These are phyloP conservation scores for Phytophthora capsici DNA, from an alignment of 352 stramenopile species.

Conservation along the genomic window DNA sequence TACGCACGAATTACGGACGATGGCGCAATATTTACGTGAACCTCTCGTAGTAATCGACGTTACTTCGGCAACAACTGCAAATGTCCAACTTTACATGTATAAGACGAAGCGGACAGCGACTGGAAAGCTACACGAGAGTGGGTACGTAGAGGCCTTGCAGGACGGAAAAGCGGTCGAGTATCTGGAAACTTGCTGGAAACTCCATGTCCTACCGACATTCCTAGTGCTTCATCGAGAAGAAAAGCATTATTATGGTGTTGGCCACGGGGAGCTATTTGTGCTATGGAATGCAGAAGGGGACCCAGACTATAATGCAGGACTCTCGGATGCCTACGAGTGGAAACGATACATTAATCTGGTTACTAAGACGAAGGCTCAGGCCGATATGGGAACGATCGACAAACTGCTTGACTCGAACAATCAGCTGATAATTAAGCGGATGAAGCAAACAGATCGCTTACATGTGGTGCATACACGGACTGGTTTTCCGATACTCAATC, in stretches of 20 bases:
- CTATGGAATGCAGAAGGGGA: conserved; percentile 7
- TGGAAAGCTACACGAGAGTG: conserved; percentile 3
- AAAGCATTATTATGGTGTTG: conserved; percentile 2
- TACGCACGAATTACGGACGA: not conserved
- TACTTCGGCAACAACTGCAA: not conserved
- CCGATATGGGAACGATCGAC: not conserved
- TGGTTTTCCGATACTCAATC: not conserved
- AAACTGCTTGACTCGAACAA: not conserved
- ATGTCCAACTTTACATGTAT: not conserved
- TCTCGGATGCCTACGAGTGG: not conserved
- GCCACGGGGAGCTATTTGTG: conserved; percentile 5
- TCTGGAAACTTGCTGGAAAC: not conserved
- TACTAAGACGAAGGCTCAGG: not conserved
- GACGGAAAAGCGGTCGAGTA: conserved; percentile 1
- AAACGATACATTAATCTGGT: not conserved
- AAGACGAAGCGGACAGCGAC: not conserved
- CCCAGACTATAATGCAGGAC: not conserved
- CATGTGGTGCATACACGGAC: not conserved
- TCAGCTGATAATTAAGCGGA: not conserved
- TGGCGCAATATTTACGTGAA: not conserved
- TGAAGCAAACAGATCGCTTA: not conserved
- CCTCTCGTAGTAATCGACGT: not conserved
- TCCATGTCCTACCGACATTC: conserved; percentile 4
- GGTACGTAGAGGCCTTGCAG: not conserved
- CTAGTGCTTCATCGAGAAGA: conserved; percentile 4